These are phyloP conservation scores for Davidsoniella virescens DNA, from an alignment of 2,329 filamentous ascomycete species.

Conservation along the genomic window DNA sequence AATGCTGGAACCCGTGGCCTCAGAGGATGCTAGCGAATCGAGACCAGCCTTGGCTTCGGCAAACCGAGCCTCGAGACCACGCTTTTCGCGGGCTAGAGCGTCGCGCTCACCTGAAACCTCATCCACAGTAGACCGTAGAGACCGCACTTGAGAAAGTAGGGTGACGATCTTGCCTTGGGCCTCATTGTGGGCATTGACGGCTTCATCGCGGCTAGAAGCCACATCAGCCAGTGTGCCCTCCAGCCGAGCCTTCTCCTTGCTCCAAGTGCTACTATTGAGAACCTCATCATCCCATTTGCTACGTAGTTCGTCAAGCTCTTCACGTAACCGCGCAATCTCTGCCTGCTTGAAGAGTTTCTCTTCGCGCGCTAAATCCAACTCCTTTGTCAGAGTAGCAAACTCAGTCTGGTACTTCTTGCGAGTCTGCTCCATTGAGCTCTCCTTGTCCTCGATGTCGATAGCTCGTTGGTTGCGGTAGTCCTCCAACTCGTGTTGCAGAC, in stretches of 20 bases:
- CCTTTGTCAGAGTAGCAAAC: slow-evolving; percentile 74
- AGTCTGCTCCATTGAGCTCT: slow-evolving; percentile 89
- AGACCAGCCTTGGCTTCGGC: slow-evolving; percentile 76
- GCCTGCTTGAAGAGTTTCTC: slow-evolving; percentile 72
- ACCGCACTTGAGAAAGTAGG: slow-evolving; percentile 75
- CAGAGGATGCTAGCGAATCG: slow-evolving; percentile 56
- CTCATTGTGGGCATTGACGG: slow-evolving; percentile 82
- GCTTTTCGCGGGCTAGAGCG: slow-evolving; percentile 73
- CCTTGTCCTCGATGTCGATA: slow-evolving; percentile 94
- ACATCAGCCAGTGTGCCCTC: slow-evolving; percentile 82
- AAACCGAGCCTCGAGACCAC: slow-evolving; percentile 67
- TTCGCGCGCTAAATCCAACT: slow-evolving; percentile 85
- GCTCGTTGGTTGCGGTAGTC: slow-evolving; percentile 91
- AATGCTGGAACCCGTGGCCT: slow-evolving; percentile 71
- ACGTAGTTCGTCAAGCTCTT: slow-evolving; percentile 86
- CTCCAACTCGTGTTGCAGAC: slow-evolving; percentile 90
- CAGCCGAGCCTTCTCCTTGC: slow-evolving; percentile 87
- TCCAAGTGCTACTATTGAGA: slow-evolving; percentile 93
- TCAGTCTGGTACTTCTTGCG: slow-evolving; percentile 94
- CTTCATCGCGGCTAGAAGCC: slow-evolving; percentile 82
- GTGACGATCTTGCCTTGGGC: slow-evolving; percentile 86
- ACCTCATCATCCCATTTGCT: slow-evolving; percentile 98
- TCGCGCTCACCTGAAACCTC: slow-evolving; percentile 78
- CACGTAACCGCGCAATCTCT: slow-evolving; percentile 76
- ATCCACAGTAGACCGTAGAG: slow-evolving; percentile 67